These are phyloP conservation scores for Didymellaceae sp. DNA, from an alignment of 2,329 filamentous ascomycete species.

Conservation along the genomic window DNA sequence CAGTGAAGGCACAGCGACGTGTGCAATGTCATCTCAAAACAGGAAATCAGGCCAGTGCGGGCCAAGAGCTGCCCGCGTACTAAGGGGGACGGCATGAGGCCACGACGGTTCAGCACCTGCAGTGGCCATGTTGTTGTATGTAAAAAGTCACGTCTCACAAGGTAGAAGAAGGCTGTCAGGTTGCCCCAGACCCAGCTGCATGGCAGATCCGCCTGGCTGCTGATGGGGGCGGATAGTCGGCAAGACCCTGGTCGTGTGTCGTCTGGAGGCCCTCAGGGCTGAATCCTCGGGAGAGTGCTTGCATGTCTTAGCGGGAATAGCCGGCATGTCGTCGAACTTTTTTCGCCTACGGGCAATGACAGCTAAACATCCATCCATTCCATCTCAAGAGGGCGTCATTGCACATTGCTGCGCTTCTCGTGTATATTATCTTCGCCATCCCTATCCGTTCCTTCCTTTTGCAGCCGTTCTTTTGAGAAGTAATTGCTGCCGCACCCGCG, in stretches of 20 bases:
- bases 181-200: background rate
- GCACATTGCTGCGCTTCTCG: conserved; percentile 44
- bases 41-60: conserved; percentile 14
- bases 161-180: background rate
- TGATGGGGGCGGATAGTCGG: conserved; percentile 17
- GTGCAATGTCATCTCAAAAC: conserved; percentile 10
- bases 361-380: conserved; percentile 5
- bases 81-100: conserved; percentile 5
- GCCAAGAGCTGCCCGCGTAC: conserved; percentile 9
- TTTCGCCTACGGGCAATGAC: conserved; percentile 11
- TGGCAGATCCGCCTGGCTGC: conserved; percentile 7
- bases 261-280: conserved; percentile 7
- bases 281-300: too few species aligned
- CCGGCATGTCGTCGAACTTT: conserved; percentile 15
- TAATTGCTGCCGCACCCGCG: conserved; percentile 1
- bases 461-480: conserved; percentile 24
- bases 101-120: background rate
- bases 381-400: conserved; percentile 33
- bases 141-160: background rate
- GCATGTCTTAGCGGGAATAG: conserved; percentile 16
- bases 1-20: conserved; percentile 13
- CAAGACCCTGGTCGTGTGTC: conserved; percentile 9
- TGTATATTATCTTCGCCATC: conserved; percentile 34
- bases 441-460: conserved; percentile 33
- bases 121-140: background rate